phyloP scores from a whole-genome alignment of 2,329 filamentous ascomycete species.

The Neopestalotiopsis sp. region DNA sequence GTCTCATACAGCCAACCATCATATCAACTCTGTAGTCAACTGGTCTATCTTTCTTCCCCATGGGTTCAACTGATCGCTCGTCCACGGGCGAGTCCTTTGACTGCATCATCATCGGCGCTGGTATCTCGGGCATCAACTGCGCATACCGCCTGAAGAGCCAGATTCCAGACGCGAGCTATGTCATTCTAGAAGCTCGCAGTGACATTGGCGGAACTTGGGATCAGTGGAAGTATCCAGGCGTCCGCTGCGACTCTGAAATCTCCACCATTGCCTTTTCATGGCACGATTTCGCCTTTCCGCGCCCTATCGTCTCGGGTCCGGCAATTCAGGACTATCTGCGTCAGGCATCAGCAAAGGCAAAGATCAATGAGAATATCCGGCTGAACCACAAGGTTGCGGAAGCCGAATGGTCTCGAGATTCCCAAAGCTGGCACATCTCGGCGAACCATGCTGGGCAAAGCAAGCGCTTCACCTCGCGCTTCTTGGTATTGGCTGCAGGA shows the following conservation, averaged over 20 bases:
- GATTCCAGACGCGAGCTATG: neutral
- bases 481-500: neutral
- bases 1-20: no score
- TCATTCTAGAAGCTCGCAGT: neutral
- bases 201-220: constrained; percentile 1
- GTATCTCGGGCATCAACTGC: neutral
- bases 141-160: neutral
- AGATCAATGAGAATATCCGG: neutral
- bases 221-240: neutral
- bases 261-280: constrained; percentile 69
- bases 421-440: neutral
- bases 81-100: neutral
- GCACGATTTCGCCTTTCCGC: constrained; percentile 50
- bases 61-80: no score
- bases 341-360: neutral
- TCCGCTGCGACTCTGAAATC: constrained; percentile 36
- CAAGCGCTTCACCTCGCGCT: neutral
- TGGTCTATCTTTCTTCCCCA: no score
- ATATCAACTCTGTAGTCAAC: no score
- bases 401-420: neutral
- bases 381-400: neutral
- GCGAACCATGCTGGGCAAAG: neutral
- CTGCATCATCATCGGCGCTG: neutral
- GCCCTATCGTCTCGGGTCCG: neutral
- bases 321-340: neutral